phyloP scores from a whole-genome alignment of 1,139 yeast genomes.

The Yamadazyma kanchanaburiensis region DNA sequence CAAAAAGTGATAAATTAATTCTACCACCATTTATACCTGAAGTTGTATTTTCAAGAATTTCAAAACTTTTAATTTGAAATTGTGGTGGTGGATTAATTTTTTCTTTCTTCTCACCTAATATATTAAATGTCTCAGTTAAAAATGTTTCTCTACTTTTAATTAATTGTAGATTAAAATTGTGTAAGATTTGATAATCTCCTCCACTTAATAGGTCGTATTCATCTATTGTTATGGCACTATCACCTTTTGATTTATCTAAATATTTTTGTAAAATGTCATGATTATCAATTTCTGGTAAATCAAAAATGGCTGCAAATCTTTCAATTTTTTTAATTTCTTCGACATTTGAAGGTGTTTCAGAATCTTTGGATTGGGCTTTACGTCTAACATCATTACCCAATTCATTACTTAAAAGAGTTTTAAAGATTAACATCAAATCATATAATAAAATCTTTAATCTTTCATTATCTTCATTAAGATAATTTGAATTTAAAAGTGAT shows the following conservation, averaged over 20 bases:
- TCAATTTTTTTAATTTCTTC: slow-evolving; percentile 4
- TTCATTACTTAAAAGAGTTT: slow-evolving; percentile 30
- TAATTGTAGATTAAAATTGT: slow-evolving; percentile 24
- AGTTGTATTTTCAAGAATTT: slow-evolving; percentile 66
- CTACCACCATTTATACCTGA: slow-evolving; percentile 63
- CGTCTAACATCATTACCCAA: slow-evolving; percentile 1
- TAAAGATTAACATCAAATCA: slow-evolving; percentile 59
- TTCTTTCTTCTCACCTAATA: slow-evolving; percentile 17
- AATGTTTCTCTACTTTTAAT: slow-evolving; percentile 18
- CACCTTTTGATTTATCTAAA: slow-evolving; percentile 18
- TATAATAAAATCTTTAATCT: slow-evolving; percentile 58
- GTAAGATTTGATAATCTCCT: slow-evolving; percentile 33
- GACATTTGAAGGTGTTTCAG: neutral
- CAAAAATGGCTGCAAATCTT: slow-evolving; percentile 19
- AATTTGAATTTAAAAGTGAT: slow-evolving; percentile 40
- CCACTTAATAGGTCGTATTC: slow-evolving; percentile 30
- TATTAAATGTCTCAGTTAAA: slow-evolving; percentile 15
- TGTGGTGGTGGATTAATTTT: slow-evolving; percentile 6
- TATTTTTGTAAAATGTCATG: slow-evolving; percentile 23
- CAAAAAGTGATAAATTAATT: slow-evolving; percentile 69
- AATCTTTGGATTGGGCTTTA: slow-evolving; percentile 1
- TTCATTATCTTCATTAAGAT: slow-evolving; percentile 38
- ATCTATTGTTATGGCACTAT: slow-evolving; percentile 30
- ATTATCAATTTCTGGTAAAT: slow-evolving; percentile 32
- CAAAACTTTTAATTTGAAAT: slow-evolving; percentile 48